phyloP scores from a whole-genome alignment of 768 basidiomycete genomes.

The Scleroderma bovista region DNA sequence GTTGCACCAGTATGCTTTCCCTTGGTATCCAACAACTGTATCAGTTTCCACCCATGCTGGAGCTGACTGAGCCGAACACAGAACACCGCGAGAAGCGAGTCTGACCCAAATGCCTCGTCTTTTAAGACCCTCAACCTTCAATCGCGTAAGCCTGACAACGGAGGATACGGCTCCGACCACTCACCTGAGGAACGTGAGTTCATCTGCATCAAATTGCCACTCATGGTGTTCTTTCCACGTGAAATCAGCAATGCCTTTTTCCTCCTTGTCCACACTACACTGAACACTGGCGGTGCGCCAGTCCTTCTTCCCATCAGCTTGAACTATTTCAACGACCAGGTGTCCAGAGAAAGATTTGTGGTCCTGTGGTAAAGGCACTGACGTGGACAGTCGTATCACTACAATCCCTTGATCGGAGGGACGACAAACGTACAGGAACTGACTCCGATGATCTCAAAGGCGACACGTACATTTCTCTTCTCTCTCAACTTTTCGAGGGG shows the following conservation, averaged over 20 bases:
- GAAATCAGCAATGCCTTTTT: conserved; percentile 33
- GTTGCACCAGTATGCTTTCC: conserved; percentile 37
- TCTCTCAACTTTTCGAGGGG: conserved; percentile 18
- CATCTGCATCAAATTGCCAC: conserved; percentile 47
- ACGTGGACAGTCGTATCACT: neutral
- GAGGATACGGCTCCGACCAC: conserved; percentile 4
- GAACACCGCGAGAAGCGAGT: conserved; percentile 46
- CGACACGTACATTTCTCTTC: conserved; percentile 17
- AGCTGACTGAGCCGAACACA: conserved; percentile 47
- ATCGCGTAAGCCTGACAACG: neutral
- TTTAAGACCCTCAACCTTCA: conserved; percentile 11
- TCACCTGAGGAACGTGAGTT: conserved; percentile 49
- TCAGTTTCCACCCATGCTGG: conserved; percentile 42
- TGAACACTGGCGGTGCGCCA: conserved; percentile 42
- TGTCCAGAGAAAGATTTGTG: conserved; percentile 37
- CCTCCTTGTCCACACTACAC: conserved; percentile 24
- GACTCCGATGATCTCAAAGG: conserved; percentile 37
- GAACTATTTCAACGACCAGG: conserved; percentile 42
- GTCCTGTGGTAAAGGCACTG: conserved; percentile 44
- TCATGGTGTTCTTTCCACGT: conserved; percentile 40
- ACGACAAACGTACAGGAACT: conserved; percentile 35
- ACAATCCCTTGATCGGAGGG: neutral
- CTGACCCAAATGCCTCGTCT: conserved; percentile 38
- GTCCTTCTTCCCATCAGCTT: conserved; percentile 31
- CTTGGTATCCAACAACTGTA: conserved; percentile 44